Conservation (phyloP, 305 asterid species). For the Rubia occidens region DNA sequence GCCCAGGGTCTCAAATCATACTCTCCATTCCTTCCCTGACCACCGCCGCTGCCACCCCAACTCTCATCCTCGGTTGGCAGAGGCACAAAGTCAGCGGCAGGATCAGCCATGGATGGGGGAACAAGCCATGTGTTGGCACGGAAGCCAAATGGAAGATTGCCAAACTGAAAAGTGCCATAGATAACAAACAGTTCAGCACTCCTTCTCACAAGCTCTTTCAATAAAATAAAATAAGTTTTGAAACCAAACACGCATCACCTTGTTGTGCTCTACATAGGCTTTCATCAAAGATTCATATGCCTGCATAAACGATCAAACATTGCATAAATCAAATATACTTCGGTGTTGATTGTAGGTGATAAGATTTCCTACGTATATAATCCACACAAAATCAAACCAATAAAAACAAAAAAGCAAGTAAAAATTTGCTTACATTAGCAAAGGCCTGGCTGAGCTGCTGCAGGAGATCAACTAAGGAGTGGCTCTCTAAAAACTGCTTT, state of each 20-base stretch:
- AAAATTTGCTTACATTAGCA: conserved; percentile 54
- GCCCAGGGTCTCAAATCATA: conserved; percentile 91
- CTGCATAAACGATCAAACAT: conserved; percentile 41
- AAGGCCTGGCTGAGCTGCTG: conserved; percentile 99
- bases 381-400: background rate
- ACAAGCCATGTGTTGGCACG: conserved; percentile 97
- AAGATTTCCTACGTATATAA: background rate
- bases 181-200: conserved; percentile 23
- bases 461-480: conserved; percentile 95
- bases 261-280: conserved; percentile 84
- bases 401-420: background rate
- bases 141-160: conserved; percentile 97
- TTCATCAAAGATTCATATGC: conserved; percentile 84
- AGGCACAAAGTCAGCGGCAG: conserved; percentile 43
- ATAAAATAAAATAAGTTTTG: conserved; percentile 10
- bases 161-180: conserved; percentile 56
- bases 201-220: conserved; percentile 19
- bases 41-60: conserved; percentile 99
- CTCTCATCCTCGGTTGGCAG: conserved; percentile 80
- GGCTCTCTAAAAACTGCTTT: conserved; percentile 64
- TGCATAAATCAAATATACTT: background rate
- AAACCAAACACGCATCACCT: conserved; percentile 44
- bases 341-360: background rate
- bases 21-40: conserved; percentile 77
- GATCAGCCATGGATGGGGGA: conserved; percentile 61